Evolutionary conservation across 2,329 filamentous ascomycete genomes (phyloP).

Genomic region (Cercospora sp.): DNA sequence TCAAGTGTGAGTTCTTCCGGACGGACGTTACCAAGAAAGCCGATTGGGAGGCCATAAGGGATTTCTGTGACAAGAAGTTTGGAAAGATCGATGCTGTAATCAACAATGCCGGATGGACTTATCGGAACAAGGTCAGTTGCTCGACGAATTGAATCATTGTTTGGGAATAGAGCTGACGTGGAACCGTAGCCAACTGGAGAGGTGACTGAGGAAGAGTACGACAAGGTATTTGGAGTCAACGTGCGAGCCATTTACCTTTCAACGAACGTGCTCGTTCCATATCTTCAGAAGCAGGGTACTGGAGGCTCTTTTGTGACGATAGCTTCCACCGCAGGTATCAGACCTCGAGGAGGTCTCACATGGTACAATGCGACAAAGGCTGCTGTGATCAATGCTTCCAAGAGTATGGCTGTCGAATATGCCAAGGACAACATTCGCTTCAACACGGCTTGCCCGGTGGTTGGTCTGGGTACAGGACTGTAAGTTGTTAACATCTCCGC

Average conservation of each 20-base stretch:
- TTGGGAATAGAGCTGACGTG: background rate
- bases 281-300: constrained; percentile 58
- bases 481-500: constrained; percentile 40
- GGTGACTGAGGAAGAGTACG: constrained; percentile 66
- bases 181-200: constrained; percentile 53
- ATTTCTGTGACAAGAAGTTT: constrained; percentile 48
- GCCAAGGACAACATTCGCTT: constrained; percentile 71
- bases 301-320: constrained; percentile 65
- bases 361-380: constrained; percentile 73
- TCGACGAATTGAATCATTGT: too few species aligned
- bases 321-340: constrained; percentile 62
- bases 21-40: constrained; percentile 56
- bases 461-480: constrained; percentile 38
- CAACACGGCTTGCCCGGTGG: constrained; percentile 62
- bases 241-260: constrained; percentile 66
- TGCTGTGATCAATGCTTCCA: constrained; percentile 61
- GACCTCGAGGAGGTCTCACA: constrained; percentile 63
- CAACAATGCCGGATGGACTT: constrained; percentile 62
- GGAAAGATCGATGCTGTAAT: constrained; percentile 59
- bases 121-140: constrained; percentile 53
- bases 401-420: constrained; percentile 71
- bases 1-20: constrained; percentile 46
- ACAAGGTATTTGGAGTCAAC: constrained; percentile 67
- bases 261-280: constrained; percentile 59
- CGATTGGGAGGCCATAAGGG: constrained; percentile 56